A percentile compares a stretch with the other conserved stretches of the same genome.
Conservation (phyloP, 768 basidiomycete species). For the Coprinopsis sp. region DNA sequence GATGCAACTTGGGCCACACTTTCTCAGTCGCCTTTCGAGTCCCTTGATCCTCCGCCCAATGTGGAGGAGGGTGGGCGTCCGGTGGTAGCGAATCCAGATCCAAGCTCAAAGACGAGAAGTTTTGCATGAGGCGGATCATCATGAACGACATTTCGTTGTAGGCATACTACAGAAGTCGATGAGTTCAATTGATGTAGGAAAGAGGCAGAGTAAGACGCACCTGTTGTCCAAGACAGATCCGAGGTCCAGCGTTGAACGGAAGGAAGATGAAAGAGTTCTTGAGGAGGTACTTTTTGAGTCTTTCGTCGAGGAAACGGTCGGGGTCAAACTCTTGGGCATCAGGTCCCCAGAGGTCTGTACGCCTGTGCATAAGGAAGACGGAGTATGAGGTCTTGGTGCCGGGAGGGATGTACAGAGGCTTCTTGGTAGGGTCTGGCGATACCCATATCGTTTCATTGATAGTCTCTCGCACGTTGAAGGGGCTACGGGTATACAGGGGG, state of each 20-base stretch:
- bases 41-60: conserved; percentile 42
- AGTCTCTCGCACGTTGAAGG: conserved; percentile 32
- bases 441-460: conserved; percentile 45
- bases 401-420: conserved; percentile 52
- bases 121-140: conserved; percentile 58
- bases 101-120: conserved; percentile 45
- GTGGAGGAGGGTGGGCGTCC: conserved; percentile 39
- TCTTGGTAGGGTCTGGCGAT: conserved; percentile 39
- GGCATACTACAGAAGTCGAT: conserved; percentile 37
- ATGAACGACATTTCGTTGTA: conserved; percentile 64
- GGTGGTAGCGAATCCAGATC: conserved; percentile 43
- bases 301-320: conserved; percentile 63
- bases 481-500: conserved; percentile 15
- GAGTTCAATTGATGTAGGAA: neutral
- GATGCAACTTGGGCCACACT: conserved; percentile 45
- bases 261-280: conserved; percentile 69
- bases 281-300: conserved; percentile 56
- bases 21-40: conserved; percentile 48
- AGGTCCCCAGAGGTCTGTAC: conserved; percentile 66
- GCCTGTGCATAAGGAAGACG: conserved; percentile 61
- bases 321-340: conserved; percentile 70
- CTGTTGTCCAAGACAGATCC: conserved; percentile 60
- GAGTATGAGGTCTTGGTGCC: conserved; percentile 46
- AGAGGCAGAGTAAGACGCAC: conserved; percentile 19
- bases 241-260: conserved; percentile 58